Base-by-base conservation (phyloP, 169 alveolate genomes). In the Cryptosporidium viatorum region DNA sequence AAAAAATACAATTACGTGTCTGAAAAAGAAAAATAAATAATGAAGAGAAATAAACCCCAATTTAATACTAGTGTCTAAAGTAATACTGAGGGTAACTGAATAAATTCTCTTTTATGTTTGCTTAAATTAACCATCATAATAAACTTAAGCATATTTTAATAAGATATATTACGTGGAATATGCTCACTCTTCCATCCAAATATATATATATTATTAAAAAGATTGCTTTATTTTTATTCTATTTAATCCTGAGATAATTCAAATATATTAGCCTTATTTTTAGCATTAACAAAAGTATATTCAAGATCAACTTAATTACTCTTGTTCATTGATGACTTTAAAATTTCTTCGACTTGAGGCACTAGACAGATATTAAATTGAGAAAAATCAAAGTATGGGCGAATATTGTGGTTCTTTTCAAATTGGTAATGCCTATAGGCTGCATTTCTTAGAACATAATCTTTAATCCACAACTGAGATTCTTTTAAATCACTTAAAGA, bases 381-480 rank as follows among this genome's bases (percentile, higher is more conserved):
- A 16, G 35, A 14, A 43, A 80, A 80, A 31, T 80, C 89, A 80
- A 80, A 37, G 70, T 60, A 80, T 35, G 59, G 74, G 12, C 43
- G 52, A 62, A 80, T 29, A 16, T 12, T 43, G 10, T 59, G 41
- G 23, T 65, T 80, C 23, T 41, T 62, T 48, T 59, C 50, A 59
- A 80, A 80, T n/a, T 80, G 89, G 52, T 62, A 67, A 37, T 80
- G 70, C 45, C 48, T 80, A 37, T 80, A 62, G 52, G 62, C 68
- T 2, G 89, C 59, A 59, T 80, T 80, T 26, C 62, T 60, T n/a
- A 80, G 7, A 5, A 80, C 89, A 43, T 62, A 80, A 39, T 80
- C 89, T 14, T 67, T 80, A n/a, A 80, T 65, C 89, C 89, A 80
- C 14, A 43, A n/a, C 26, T 59, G 89, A 29, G 89, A 62, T 23